phyloP scores from a whole-genome alignment of 352 stramenopile species.

The Pythium brachiatum region DNA sequence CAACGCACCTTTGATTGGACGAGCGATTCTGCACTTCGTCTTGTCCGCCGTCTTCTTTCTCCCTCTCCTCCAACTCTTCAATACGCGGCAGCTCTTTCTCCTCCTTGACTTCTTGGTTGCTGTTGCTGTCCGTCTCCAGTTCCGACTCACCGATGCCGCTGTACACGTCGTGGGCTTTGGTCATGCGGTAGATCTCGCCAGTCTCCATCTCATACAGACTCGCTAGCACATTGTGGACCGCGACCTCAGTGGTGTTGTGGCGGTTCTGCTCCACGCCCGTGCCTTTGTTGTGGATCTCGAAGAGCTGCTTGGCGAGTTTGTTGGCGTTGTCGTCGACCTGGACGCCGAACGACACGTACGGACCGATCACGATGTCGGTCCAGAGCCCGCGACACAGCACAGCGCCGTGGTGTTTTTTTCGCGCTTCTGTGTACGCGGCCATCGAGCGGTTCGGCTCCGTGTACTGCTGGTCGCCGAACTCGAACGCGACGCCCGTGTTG shows the following conservation, averaged over 20 bases:
- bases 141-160: constrained; percentile 75
- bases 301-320: constrained; percentile 85
- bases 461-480: constrained; percentile 94
- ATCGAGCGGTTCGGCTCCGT: constrained; percentile 89
- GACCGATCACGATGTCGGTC: constrained; percentile 90
- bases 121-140: constrained; percentile 1
- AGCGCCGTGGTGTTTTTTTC: constrained; percentile 70
- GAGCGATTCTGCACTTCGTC: not conserved
- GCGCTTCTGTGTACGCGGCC: constrained; percentile 83
- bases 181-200: constrained; percentile 84
- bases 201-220: constrained; percentile 91
- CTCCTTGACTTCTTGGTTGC: constrained; percentile 1
- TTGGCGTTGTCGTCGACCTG: constrained; percentile 60
- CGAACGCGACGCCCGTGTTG: constrained; percentile 91
- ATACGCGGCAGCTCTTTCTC: constrained; percentile 20
- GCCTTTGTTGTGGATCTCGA: constrained; percentile 92
- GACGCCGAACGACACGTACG: constrained; percentile 91
- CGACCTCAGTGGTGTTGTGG: constrained; percentile 91
- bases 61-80: constrained; percentile 27
- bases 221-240: constrained; percentile 91
- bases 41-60: constrained; percentile 22
- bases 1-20: constrained; percentile 23
- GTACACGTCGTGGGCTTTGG: constrained; percentile 85
- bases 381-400: constrained; percentile 86
- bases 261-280: constrained; percentile 93